Percentiles rank a stretch among this genome's conserved stretches.
Conservation (phyloP, 2,329 filamentous ascomycete species). For the Colletotrichum eremochloae region DNA sequence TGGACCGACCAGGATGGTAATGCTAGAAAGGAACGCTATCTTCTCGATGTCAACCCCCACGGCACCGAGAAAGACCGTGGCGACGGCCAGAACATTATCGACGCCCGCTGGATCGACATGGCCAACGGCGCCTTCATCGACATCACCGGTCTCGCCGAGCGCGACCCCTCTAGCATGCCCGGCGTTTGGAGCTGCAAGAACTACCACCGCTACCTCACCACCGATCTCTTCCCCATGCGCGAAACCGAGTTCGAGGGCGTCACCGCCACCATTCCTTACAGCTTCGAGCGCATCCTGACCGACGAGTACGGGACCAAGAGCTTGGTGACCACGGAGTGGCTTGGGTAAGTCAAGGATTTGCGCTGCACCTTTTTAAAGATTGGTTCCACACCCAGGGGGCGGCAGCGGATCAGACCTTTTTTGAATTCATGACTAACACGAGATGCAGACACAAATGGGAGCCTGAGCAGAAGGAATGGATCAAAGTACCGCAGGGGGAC, state of each 20-base stretch:
- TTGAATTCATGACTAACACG: constrained; percentile 16
- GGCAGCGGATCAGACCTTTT: neutral
- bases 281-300: constrained; percentile 74
- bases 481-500: constrained; percentile 53
- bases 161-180: constrained; percentile 68
- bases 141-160: constrained; percentile 82
- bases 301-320: constrained; percentile 76
- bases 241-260: constrained; percentile 82
- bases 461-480: constrained; percentile 70
- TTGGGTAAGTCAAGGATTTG: constrained; percentile 64
- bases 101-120: constrained; percentile 85
- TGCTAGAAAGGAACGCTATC: constrained; percentile 65
- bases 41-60: constrained; percentile 84
- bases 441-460: constrained; percentile 71
- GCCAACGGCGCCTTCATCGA: constrained; percentile 85
- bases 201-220: constrained; percentile 76
- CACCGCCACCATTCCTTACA: constrained; percentile 76
- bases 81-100: constrained; percentile 83
- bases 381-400: neutral
- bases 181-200: constrained; percentile 86
- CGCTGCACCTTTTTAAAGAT: constrained; percentile 11
- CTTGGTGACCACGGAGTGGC: constrained; percentile 70
- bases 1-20: constrained; percentile 59
- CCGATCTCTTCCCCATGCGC: constrained; percentile 83
- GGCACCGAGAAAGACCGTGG: constrained; percentile 71